Conservation (phyloP, 768 basidiomycete species). For the Collybia nuda region DNA sequence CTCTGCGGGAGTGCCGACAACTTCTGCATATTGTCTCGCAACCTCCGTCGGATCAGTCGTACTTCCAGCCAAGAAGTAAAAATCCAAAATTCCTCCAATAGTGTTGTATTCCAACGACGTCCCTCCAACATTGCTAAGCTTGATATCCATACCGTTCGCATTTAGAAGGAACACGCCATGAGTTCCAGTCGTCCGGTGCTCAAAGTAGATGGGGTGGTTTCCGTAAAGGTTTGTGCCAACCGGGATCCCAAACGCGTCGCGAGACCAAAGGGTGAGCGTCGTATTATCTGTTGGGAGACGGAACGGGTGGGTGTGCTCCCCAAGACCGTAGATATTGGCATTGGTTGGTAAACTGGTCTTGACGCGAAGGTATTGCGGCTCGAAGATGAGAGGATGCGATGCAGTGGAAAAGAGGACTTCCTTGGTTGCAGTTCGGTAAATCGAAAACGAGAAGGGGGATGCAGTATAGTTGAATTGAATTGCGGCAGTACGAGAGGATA, state of each 20-base stretch:
- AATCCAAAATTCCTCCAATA: constrained; percentile 76
- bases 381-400: constrained; percentile 65
- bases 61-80: constrained; percentile 77
- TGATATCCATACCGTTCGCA: constrained; percentile 79
- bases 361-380: constrained; percentile 74
- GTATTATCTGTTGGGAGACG: constrained; percentile 49
- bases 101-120: constrained; percentile 69
- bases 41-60: constrained; percentile 55
- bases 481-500: constrained; percentile 29
- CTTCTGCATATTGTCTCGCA: constrained; percentile 66
- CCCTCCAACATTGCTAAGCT: constrained; percentile 43
- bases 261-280: constrained; percentile 59
- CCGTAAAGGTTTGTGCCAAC: constrained; percentile 66
- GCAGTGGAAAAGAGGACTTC: constrained; percentile 65
- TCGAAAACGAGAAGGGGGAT: constrained; percentile 61
- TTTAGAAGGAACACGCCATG: constrained; percentile 72
- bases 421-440: constrained; percentile 43
- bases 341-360: constrained; percentile 58
- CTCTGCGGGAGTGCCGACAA: constrained; percentile 67
- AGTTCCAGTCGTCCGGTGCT: constrained; percentile 63
- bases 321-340: constrained; percentile 77
- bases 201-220: constrained; percentile 72
- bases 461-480: constrained; percentile 62
- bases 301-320: constrained; percentile 72
- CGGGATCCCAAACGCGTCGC: constrained; percentile 63